A percentile compares a stretch with the other conserved stretches of the same genome.
These are phyloP conservation scores for Cyberlindnera veronae DNA, from an alignment of 805 yeast species.

Conservation along the genomic window DNA sequence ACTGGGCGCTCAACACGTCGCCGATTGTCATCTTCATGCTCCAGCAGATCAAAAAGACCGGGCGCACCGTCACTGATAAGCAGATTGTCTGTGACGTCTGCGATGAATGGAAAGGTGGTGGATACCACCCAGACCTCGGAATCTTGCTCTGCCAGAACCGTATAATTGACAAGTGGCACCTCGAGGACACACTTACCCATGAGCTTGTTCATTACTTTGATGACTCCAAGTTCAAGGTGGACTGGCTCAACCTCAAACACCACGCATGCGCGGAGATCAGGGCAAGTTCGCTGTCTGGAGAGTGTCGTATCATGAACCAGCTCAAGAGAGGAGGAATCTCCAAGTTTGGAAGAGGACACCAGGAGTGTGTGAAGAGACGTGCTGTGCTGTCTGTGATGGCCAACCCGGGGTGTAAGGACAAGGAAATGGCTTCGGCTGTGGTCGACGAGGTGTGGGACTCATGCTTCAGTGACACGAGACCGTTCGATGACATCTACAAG, in stretches of 20 bases:
- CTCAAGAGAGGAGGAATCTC: conserved; percentile 45
- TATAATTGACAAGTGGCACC: conserved; percentile 60
- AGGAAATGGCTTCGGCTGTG: conserved; percentile 69
- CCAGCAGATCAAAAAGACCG: conserved; percentile 66
- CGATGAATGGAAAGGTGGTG: conserved; percentile 82
- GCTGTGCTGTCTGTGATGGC: conserved; percentile 82
- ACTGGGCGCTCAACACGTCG: conserved; percentile 75
- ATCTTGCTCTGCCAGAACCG: conserved; percentile 84
- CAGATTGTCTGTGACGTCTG: conserved; percentile 80
- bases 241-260: conserved; percentile 80
- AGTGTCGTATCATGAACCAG: conserved; percentile 88
- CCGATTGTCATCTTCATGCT: conserved; percentile 87
- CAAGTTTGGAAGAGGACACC: conserved; percentile 76
- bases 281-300: conserved; percentile 91
- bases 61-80: conserved; percentile 44
- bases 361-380: conserved; percentile 83
- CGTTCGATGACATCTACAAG: conserved; percentile 86
- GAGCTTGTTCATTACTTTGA: conserved; percentile 94
- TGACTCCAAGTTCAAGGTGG: conserved; percentile 80
- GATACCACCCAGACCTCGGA: conserved; percentile 88
- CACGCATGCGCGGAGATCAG: conserved; percentile 97
- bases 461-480: conserved; percentile 93
- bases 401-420: conserved; percentile 76
- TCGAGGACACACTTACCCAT: conserved; percentile 90
- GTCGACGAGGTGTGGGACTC: conserved; percentile 90